Base-by-base conservation (phyloP, 2,329 filamentous ascomycete species). In the Penicillium sp. region DNA sequence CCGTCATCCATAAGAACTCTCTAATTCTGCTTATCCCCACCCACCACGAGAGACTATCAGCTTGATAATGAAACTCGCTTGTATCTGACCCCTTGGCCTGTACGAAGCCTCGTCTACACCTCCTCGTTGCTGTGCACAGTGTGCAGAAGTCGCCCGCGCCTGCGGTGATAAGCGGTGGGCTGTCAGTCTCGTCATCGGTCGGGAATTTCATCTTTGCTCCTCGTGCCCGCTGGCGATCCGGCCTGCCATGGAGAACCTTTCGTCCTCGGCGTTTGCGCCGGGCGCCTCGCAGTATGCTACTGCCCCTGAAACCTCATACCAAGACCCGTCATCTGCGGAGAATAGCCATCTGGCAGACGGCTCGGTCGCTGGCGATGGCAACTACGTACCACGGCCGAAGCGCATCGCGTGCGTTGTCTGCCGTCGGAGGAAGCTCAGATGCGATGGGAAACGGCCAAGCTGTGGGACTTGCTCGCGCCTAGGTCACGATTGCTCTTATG, bases 321-420 rank as follows among this genome's bases (percentile, higher is more conserved):
- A 63, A 39, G 59, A 61, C 35, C 57, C 58, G 8, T 57, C 68
- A 17, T 60, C 65, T 22, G 60, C 64, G 57, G 66, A 68, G 6
- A 57, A 55, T 41, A 58, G 49, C 48, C 53, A 69, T 55, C 59
- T 71, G 69, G 68, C 76, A 50, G 72, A 74, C 57, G 77, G 68
- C 73, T 61, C 60, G 25, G 70, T 74, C 57, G 78, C 79, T 60
- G 79, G 81, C 61, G 75, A 75, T 58, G 71, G 77, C 62, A 83
- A 84, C 67, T 87, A 88, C 64, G 82, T 91, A 22, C 88, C 90
- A 52, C 91, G 91, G 70, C 88, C 89, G n/a, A 98, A 98, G 82
- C 87, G 94, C 67, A 90, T 98, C 69, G 95, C 95, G 39, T 99
- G 95, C 75, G 91, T 96, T 72, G 88, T 98, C 63, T 99, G 95